A percentile compares a stretch with the other conserved stretches of the same genome.
These are phyloP conservation scores for Scheffersomyces lignicola DNA, from an alignment of 1,139 yeast genomes.

Conservation along the genomic window DNA sequence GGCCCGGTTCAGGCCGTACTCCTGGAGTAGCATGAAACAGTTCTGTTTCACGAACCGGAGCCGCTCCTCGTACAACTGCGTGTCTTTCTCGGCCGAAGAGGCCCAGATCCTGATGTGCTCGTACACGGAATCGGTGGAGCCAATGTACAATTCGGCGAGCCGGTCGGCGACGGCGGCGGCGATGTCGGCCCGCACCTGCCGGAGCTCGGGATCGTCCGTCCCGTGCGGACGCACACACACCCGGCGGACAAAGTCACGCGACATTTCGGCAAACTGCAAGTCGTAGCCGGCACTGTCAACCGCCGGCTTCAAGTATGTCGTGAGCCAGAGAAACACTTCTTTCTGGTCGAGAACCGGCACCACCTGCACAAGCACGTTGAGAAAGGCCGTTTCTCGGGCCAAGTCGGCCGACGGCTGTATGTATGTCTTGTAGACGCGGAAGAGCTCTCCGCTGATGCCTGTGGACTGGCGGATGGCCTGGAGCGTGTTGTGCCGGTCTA, in stretches of 20 bases:
- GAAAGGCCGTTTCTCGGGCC: slow-evolving; percentile 43
- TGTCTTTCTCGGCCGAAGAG: slow-evolving; percentile 19
- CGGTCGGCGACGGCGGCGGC: slow-evolving; percentile 26
- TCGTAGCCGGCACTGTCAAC: slow-evolving; percentile 62
- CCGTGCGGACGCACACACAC: slow-evolving; percentile 26
- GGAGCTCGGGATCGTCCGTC: slow-evolving; percentile 28
- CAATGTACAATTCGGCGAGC: slow-evolving; percentile 33
- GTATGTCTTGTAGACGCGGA: slow-evolving; percentile 39
- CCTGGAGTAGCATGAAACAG: slow-evolving; percentile 37
- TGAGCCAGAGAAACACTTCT: slow-evolving; percentile 52
- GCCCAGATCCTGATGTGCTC: slow-evolving; percentile 19
- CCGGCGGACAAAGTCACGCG: slow-evolving; percentile 41
- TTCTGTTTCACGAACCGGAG: slow-evolving; percentile 48
- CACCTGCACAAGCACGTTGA: slow-evolving; percentile 42
- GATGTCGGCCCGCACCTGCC: slow-evolving; percentile 20
- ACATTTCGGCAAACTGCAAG: slow-evolving; percentile 36
- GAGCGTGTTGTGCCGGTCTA: slow-evolving; percentile 41
- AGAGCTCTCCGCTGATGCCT: slow-evolving; percentile 51
- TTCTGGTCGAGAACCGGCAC: slow-evolving; percentile 41
- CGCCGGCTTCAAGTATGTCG: slow-evolving; percentile 53
- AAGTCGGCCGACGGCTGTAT: slow-evolving; percentile 33
- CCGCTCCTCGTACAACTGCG: slow-evolving; percentile 46
- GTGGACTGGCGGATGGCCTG: slow-evolving; percentile 32
- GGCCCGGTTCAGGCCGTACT: slow-evolving; percentile 39
- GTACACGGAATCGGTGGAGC: slow-evolving; percentile 16